These are phyloP conservation scores for Malus asiatica DNA, from an alignment of 306 rosid species.

Conservation along the genomic window DNA sequence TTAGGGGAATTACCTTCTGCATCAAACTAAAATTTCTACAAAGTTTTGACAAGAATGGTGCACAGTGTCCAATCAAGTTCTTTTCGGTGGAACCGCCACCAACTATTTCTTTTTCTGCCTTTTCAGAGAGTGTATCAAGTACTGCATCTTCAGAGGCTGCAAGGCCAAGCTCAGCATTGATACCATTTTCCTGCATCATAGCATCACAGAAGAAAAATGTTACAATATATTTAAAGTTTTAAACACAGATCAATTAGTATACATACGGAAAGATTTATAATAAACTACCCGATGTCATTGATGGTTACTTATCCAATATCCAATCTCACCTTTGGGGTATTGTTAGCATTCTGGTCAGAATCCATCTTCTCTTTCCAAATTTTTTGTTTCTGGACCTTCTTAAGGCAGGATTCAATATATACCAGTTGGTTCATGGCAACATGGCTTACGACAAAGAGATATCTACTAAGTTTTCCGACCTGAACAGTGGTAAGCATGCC, in stretches of 20 bases:
- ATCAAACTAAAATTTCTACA: conserved; percentile 78
- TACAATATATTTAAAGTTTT: background rate
- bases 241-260: background rate
- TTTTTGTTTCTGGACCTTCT: conserved; percentile 84
- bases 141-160: conserved; percentile 91
- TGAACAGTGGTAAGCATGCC: conserved; percentile 48
- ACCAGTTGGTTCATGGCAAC: conserved; percentile 88
- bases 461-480: conserved; percentile 63
- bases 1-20: conserved; percentile 70
- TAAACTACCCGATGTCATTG: background rate
- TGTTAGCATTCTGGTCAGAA: conserved; percentile 47
- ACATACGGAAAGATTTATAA: background rate
- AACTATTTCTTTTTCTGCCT: conserved; percentile 84
- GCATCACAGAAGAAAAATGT: background rate
- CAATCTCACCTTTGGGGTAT: conserved; percentile 47
- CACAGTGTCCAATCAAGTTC: conserved; percentile 71
- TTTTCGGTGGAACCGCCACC: conserved; percentile 53
- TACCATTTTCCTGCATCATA: conserved; percentile 60
- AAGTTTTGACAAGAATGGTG: conserved; percentile 72
- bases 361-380: conserved; percentile 38
- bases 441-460: conserved; percentile 69
- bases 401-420: conserved; percentile 78
- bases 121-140: conserved; percentile 75
- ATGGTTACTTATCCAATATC: background rate
- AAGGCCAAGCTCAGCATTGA: conserved; percentile 83